phyloP scores from a whole-genome alignment of 495 filamentous ascomycete species.

The Tuber borchii region DNA sequence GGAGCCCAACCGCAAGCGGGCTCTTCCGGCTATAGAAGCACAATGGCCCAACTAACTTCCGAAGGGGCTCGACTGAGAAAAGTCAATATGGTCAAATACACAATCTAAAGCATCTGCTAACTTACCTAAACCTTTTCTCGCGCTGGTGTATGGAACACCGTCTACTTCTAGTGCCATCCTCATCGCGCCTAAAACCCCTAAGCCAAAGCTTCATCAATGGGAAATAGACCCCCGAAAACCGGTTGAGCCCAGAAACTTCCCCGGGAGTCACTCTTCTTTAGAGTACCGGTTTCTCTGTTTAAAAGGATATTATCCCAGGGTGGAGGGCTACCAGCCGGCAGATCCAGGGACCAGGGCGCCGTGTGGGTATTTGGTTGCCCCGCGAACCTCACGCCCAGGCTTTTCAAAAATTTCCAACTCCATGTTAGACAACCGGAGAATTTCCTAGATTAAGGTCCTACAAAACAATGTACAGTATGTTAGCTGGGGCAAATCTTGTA shows the following conservation, averaged over 20 bases:
- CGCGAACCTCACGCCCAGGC: background rate
- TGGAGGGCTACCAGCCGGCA: background rate
- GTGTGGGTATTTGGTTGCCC: background rate
- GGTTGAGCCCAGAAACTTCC: background rate
- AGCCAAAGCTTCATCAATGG: background rate
- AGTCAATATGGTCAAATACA: background rate
- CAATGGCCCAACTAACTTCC: background rate
- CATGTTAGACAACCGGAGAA: background rate
- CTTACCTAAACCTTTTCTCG: background rate
- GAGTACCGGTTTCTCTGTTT: background rate
- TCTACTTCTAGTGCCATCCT: background rate
- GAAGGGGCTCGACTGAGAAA: background rate
- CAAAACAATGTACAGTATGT: background rate
- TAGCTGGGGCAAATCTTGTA: background rate
- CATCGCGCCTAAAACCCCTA: background rate
- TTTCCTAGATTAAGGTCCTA: background rate
- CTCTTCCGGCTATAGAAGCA: background rate
- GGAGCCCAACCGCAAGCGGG: background rate
- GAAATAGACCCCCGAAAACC: background rate
- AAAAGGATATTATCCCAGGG: background rate
- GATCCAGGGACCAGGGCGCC: background rate
- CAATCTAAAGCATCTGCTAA: background rate
- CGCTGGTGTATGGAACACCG: background rate
- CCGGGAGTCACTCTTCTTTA: background rate
- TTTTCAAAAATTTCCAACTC: background rate